Conservation (phyloP, 345 rosid genomes). For the Excoecaria agallocha region DNA sequence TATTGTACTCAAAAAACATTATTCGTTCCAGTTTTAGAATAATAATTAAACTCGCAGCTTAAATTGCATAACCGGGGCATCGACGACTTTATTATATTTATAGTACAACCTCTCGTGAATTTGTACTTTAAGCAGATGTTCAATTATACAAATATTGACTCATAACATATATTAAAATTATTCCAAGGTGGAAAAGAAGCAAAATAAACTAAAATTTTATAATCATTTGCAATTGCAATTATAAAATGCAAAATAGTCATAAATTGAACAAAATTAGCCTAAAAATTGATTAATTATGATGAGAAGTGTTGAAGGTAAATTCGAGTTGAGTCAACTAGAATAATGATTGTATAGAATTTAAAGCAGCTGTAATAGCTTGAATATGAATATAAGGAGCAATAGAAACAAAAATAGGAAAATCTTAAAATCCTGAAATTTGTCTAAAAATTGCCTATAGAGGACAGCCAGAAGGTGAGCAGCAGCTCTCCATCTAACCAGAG, state of each 20-base stretch:
- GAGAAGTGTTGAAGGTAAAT: no score
- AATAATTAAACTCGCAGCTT: neutral
- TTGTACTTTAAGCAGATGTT: neutral
- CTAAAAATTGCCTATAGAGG: neutral
- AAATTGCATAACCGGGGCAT: neutral
- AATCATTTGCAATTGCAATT: no score
- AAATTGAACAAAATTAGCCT: no score
- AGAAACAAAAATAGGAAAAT: conserved; percentile 14
- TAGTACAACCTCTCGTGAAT: neutral
- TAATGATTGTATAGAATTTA: neutral
- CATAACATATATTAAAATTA: neutral
- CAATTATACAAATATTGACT: neutral
- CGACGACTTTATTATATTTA: no score
- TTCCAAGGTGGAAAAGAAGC: neutral
- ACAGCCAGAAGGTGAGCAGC: neutral
- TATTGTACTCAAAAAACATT: conserved; percentile 4
- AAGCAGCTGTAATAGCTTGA: neutral
- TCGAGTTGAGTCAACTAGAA: neutral
- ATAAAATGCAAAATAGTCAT: no score
- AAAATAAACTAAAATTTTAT: no score
- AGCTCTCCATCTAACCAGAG: no score
- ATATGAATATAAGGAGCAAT: neutral
- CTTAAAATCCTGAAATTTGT: conserved; percentile 1
- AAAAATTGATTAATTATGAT: no score
- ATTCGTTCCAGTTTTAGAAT: neutral